Evolutionary conservation across 257 asterid genomes (phyloP).

Genomic region (Cordia subcordata): DNA sequence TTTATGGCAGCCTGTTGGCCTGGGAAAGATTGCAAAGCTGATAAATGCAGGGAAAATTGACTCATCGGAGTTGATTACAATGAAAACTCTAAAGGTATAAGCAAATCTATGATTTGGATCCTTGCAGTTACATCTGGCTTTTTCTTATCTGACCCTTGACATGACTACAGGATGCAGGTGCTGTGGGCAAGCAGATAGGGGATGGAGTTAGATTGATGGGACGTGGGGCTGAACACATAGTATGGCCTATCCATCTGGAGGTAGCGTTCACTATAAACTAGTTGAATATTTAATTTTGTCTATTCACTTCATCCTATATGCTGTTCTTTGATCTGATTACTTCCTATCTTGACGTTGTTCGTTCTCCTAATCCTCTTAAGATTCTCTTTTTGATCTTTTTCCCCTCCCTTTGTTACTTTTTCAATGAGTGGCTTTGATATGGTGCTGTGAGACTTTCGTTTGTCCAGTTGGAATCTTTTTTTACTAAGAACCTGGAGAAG

Average conservation of each 20-base stretch:
- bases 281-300: too few relatives aligned
- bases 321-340: too few relatives aligned
- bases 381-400: not conserved
- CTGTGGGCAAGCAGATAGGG: conserved; percentile 85
- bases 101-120: not conserved
- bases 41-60: conserved; percentile 95
- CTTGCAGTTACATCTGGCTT: not conserved
- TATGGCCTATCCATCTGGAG: conserved; percentile 97
- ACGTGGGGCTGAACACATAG: conserved; percentile 71
- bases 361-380: not conserved
- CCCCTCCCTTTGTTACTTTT: too few relatives aligned
- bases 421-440: too few relatives aligned
- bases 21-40: conserved; percentile 84
- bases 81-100: conserved; percentile 85
- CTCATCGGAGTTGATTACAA: conserved; percentile 90
- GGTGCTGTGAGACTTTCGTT: too few relatives aligned
- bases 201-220: conserved; percentile 95
- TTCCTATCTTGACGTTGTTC: not conserved
- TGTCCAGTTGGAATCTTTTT: too few relatives aligned
- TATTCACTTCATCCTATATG: too few relatives aligned
- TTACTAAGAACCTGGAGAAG: too few relatives aligned
- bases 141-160: conserved; percentile 12
- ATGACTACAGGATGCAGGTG: conserved; percentile 61
- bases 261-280: conserved; percentile 21
- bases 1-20: conserved; percentile 77